Base-by-base conservation (phyloP, 306 rosid species). In the Dryas octopetala region DNA sequence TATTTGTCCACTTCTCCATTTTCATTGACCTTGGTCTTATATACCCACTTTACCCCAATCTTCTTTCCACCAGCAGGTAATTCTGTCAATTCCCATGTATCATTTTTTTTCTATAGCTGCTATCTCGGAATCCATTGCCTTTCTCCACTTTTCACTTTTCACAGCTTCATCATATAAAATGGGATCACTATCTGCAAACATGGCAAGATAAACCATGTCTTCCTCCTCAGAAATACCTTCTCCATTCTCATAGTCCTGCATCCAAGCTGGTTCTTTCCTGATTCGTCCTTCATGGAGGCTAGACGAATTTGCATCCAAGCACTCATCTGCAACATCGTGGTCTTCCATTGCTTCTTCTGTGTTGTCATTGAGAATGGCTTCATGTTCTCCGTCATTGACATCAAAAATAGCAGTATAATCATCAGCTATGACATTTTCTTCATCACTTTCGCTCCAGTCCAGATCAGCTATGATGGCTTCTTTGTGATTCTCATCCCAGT, bases 1-100 rank as follows among this genome's bases (percentile, higher is more conserved):
- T 38, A 48, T 26, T 68, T 68, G 2, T 68, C 73, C 13, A 70
- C 63, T n/a, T 70, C 62, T 13, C 64, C 75, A 44, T 59, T 61
- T 44, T n/a, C 67, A 73, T 73, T 59, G 3, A 44, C 23, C 12
- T 73, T 73, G 0, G 57, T 73, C 17, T 73, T 58, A 0, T 44
- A 57, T 0, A 73, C 3, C 68, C 67, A 73, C 13, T 73, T 73
- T 3, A 73, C 76, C 2, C 76, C 68, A 45, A 73, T 23, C 2
- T 23, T 45, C 14, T 45, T 45, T 15, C 15, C 17, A 1, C 57
- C 6, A 15, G 38, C 3, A 32, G 57, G 67, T 47, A 73, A 23
- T 1, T 19, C 13, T 5, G 13, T 58, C 17, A 73, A 26, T 47
- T 73, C 67, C 67, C 76, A 73, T 1, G 67, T 73, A 10, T 19